phyloP scores from a whole-genome alignment of 78 protist genomes.

The Cavenderia fasciculata region DNA sequence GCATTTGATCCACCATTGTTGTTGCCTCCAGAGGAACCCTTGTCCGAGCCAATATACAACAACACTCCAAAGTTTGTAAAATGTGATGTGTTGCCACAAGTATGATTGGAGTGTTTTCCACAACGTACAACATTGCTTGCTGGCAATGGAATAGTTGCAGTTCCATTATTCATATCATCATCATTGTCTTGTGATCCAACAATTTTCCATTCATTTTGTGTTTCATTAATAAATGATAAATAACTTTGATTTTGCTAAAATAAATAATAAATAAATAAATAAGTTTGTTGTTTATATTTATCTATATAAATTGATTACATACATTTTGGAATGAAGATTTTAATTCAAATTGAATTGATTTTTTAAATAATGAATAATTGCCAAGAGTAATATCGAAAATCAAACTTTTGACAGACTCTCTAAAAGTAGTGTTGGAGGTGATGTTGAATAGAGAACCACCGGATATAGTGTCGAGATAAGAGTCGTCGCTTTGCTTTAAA shows the following conservation, averaged over 20 bases:
- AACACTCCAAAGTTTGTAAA: slow-evolving; percentile 17
- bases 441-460: slow-evolving; percentile 12
- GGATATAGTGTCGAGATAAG: slow-evolving; percentile 2
- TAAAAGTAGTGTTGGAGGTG: background rate
- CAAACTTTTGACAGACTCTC: background rate
- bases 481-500: slow-evolving; percentile 6
- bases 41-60: background rate
- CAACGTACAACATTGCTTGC: background rate
- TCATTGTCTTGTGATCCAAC: background rate
- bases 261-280: no score
- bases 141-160: no score
- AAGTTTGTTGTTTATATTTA: no score
- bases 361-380: background rate
- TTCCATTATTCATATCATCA: no score
- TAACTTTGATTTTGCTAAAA: background rate
- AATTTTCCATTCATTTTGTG: background rate
- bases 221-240: background rate
- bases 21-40: background rate
- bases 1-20: background rate
- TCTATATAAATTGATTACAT: no score
- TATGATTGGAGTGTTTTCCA: background rate
- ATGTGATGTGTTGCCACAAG: background rate
- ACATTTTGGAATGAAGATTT: no score
- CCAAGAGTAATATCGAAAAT: background rate
- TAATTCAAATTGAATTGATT: background rate